Conservation (phyloP, 2,329 filamentous ascomycete species). For the Spiromastix sp. region DNA sequence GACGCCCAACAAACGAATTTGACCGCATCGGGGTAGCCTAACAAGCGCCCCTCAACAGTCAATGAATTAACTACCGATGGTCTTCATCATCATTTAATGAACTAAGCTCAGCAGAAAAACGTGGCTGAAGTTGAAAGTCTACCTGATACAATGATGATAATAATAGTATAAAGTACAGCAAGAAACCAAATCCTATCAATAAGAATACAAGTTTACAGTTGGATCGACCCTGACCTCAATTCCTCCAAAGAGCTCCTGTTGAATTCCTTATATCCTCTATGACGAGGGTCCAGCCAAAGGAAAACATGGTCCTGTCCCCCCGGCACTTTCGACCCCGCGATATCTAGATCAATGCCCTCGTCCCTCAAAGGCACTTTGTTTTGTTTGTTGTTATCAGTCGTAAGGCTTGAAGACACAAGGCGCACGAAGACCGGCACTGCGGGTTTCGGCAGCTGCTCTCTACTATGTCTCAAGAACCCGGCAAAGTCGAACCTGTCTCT, state of each 20-base stretch:
- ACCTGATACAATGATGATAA: no score
- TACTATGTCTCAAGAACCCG: slow-evolving; percentile 49
- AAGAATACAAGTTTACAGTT: no score
- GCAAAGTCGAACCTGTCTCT: slow-evolving; percentile 49
- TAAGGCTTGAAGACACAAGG: slow-evolving; percentile 50
- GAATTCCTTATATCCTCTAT: slow-evolving; percentile 59
- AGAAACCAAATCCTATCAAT: no score
- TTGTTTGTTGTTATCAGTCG: slow-evolving; percentile 81
- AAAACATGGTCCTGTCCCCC: slow-evolving; percentile 37
- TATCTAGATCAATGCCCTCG: slow-evolving; percentile 59
- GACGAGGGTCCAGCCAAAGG: slow-evolving; percentile 52
- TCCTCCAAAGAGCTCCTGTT: slow-evolving; percentile 55
- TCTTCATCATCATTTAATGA: no score
- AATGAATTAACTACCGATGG: no score
- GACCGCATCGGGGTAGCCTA: no score
- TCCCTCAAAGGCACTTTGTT: slow-evolving; percentile 65
- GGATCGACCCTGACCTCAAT: slow-evolving; percentile 58
- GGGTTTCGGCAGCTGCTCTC: slow-evolving; percentile 54
- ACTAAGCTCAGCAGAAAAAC: no score
- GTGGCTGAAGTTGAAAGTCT: no score
- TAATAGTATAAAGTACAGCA: no score
- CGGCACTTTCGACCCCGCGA: slow-evolving; percentile 27
- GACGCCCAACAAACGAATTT: no score
- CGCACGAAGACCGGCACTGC: slow-evolving; percentile 71
- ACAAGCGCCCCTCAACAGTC: no score